Evolutionary conservation across 2,329 filamentous ascomycete genomes (phyloP), one percentile per base, ranked within the genome.

Genomic region (Calonectria pteridis): DNA sequence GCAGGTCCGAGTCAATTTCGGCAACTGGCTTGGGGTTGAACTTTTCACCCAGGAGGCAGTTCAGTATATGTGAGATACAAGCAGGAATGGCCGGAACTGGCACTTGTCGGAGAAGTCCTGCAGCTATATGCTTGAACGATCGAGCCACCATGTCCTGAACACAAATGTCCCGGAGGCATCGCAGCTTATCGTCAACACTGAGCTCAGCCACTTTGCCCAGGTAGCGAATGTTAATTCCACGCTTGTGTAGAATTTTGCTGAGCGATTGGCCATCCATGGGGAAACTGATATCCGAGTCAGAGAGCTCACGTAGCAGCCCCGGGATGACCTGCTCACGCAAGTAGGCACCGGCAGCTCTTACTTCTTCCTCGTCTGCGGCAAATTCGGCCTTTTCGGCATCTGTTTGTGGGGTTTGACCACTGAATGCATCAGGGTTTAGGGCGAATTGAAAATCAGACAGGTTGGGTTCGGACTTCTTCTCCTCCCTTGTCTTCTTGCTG

Each of bases 241-340:
- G 94, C 89, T 98, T 98, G 88, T 99, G 97, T 82, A 99, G 89
- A 66, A 98, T 91, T 77, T 93, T 92, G 80, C 94, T 95, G 72
- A 99, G 89, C 26, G 96, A 98, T 81, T 94, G 91, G n/a, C 97
- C 97, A 80, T 99, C 97, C 95, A 98, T 98, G 16, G 97, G 97
- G 88, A 98, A 98, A 80, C 96, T 97, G 77, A 98, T 93, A 78
- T 99, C 96, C 9, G 95, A 96, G 77, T 98, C 95, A 82, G 94
- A 93, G 72, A 99, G 90, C 81, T 99, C 96, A 75, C 93, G 92
- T 72, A 98, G 86, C 71, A 99, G 89, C 70, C 94, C 91, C n/a
- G 96, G 95, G 77, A 99, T 94, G 69, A 95, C 91, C 73, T 93
- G 93, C 11, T 92, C 89, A 11, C 92, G 91, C 64, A 99, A 89